Base-by-base conservation (phyloP, 768 basidiomycete species). In the Amanita muscaria region DNA sequence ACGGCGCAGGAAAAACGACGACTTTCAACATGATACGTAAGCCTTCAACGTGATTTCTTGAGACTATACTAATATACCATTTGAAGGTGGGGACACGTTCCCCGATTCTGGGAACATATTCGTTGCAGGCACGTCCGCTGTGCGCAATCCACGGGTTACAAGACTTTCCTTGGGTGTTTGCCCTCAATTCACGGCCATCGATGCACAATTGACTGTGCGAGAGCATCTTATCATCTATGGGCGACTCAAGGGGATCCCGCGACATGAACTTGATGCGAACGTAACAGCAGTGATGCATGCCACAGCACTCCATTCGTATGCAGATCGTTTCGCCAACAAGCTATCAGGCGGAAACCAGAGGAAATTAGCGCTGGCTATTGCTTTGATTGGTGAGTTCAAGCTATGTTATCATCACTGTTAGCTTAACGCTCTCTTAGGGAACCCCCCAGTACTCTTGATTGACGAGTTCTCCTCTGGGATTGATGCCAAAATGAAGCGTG, bases 381-480 rank as follows among this genome's bases (percentile, higher is more conserved):
- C 87, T 5, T 64, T 88, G 39, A 83, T 83, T 15, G 80, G 80
- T 77, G 50, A 22, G 60, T 49, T 7, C 40, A 23, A 22, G 18
- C 15, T 14, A 3, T 11, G 5, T 25, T 33, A n/a, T 14, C 21
- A 3, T 29, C 46, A 31, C 14, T 3, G 40, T 19, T 5, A 23
- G 12, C 10, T 18, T 16, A n/a, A 41, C 15, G 29, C 10, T 23
- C 21, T 7, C 9, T 7, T 33, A 80, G 84, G 83, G 4, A 88
- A 88, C 52, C 82, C 86, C 3, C 65, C 82, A 3, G 86, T 88
- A 3, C 65, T 88, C 2, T 70, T 88, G 16, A 87, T 89, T 36
- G 87, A 89, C 49, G 85, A 88, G 55, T 88, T 86, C 58, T 86
- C 83, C 5, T 86, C 84, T 2, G 87, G 87, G 4, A 77, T 88